Evolutionary conservation across 148 eudicot species (phyloP).

Genomic region (Vaccinium vitisidaea): DNA sequence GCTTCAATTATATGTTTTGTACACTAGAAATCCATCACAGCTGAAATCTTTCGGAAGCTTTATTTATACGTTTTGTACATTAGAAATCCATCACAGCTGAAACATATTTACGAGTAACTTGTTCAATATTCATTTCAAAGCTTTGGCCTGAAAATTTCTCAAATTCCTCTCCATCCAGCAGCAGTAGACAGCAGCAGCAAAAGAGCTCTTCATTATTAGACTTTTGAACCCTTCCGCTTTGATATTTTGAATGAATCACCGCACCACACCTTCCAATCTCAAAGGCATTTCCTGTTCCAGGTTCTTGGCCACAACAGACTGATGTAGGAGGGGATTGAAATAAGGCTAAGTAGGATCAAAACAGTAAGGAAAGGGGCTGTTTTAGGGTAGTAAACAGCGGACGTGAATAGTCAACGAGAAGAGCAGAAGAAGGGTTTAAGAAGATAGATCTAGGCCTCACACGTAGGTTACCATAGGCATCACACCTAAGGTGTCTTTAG

Average conservation of each 20-base stretch:
- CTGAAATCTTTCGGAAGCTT: not conserved
- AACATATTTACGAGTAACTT: not conserved
- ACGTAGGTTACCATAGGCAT: too few relatives aligned
- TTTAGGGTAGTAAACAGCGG: too few relatives aligned
- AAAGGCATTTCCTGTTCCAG: not conserved
- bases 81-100: not conserved
- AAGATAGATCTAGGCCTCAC: too few relatives aligned
- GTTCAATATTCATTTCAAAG: not conserved
- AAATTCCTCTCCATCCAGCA: not conserved
- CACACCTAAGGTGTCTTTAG: too few relatives aligned
- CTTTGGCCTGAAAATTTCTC: not conserved
- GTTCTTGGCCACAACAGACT: not conserved
- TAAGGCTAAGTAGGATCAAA: too few relatives aligned
- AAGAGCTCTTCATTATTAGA: not conserved
- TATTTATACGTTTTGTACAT: not conserved
- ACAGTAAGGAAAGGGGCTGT: too few relatives aligned
- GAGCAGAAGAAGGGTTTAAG: too few relatives aligned
- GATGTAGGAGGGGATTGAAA: too few relatives aligned
- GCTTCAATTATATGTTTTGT: not conserved
- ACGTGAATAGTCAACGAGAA: too few relatives aligned
- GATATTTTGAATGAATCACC: not conserved
- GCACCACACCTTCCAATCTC: not conserved
- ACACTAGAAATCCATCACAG: not conserved
- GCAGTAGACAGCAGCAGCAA: not conserved
- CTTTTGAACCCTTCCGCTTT: not conserved